phyloP scores from a whole-genome alignment of 495 filamentous ascomycete species.

The Aspergillus egyptiacus region DNA sequence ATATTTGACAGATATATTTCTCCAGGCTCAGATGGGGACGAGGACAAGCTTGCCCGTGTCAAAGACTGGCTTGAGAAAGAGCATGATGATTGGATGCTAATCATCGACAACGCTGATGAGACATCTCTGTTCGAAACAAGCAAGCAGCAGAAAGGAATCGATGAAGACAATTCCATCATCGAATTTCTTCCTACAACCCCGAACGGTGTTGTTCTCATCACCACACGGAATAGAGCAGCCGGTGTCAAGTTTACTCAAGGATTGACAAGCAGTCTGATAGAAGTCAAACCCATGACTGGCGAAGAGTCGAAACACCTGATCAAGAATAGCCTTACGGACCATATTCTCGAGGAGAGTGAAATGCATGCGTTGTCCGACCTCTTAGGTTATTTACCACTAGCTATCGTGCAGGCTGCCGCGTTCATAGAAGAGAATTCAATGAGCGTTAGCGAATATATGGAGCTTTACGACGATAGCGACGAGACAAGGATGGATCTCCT shows the following conservation, averaged over 20 bases:
- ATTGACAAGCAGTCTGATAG: not conserved
- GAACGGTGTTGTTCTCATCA: conserved; percentile 23
- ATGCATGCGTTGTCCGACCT: conserved; percentile 15
- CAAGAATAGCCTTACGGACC: not conserved
- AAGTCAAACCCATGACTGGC: conserved; percentile 9
- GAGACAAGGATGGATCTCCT: conserved; percentile 17
- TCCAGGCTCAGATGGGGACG: not conserved
- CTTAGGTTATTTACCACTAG: conserved; percentile 25
- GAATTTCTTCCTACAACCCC: conserved; percentile 19
- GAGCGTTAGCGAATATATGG: conserved; percentile 25
- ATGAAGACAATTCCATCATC: conserved; percentile 16
- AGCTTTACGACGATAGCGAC: conserved; percentile 20
- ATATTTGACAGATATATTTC: conserved; percentile 7
- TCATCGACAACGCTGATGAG: conserved; percentile 52
- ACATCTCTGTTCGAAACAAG: conserved; percentile 17
- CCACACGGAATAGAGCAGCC: conserved; percentile 22
- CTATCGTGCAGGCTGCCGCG: conserved; percentile 29
- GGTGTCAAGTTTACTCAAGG: conserved; percentile 12
- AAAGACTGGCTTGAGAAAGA: conserved; percentile 17
- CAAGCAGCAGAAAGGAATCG: not conserved
- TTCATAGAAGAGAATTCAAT: conserved; percentile 28
- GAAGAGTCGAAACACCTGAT: conserved; percentile 11
- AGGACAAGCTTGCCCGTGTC: conserved; percentile 4
- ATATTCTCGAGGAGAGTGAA: not conserved
- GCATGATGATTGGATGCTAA: conserved; percentile 39